These are phyloP conservation scores for Kuraishia borneana DNA, from an alignment of 805 yeast genomes.

Conservation along the genomic window DNA sequence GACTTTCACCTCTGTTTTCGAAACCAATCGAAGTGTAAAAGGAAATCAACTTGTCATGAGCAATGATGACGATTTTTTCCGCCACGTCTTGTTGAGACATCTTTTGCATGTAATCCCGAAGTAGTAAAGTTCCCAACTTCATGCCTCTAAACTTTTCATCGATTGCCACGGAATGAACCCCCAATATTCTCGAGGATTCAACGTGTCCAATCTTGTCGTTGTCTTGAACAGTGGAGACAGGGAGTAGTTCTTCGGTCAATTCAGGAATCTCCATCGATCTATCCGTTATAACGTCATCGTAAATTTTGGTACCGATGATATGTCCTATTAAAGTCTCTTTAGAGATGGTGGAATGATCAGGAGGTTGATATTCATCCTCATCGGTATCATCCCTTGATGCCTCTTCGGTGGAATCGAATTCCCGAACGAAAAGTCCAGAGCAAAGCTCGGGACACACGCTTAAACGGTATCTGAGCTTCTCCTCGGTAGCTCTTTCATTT, in stretches of 20 bases:
- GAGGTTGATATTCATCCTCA: constrained; percentile 22
- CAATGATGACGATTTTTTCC: constrained; percentile 61
- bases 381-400: constrained; percentile 13
- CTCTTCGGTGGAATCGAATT: constrained; percentile 25
- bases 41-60: constrained; percentile 55
- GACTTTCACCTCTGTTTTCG: constrained; percentile 52
- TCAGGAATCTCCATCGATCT: constrained; percentile 52
- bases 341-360: constrained; percentile 35
- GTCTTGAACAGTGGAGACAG: constrained; percentile 9
- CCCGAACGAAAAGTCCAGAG: constrained; percentile 76
- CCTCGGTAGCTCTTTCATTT: constrained; percentile 56
- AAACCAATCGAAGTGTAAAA: constrained; percentile 83
- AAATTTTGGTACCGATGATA: constrained; percentile 65
- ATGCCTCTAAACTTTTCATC: constrained; percentile 70
- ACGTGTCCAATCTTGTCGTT: constrained; percentile 43
- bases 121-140: constrained; percentile 70
- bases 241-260: constrained; percentile 11
- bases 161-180: constrained; percentile 74
- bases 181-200: constrained; percentile 65
- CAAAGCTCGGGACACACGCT: constrained; percentile 82
- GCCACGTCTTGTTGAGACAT: constrained; percentile 82
- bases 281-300: constrained; percentile 36
- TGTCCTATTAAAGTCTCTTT: constrained; percentile 70
- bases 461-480: constrained; percentile 58
- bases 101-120: constrained; percentile 87